Evolutionary conservation across 257 asterid species (phyloP), one percentile per base, ranked within the genome.

Genomic region (Solanum chmielewskii): DNA sequence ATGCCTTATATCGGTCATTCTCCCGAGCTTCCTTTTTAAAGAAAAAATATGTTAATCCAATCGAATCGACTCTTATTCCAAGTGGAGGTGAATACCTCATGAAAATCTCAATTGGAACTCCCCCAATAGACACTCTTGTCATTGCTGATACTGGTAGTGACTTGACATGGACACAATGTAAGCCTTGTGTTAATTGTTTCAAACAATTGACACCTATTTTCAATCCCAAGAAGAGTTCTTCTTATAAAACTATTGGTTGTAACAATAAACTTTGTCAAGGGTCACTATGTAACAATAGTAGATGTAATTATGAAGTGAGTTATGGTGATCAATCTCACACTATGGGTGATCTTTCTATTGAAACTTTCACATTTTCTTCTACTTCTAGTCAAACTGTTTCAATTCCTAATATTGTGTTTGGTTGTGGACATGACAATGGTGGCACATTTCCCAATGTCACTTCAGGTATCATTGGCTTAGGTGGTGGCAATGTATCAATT

Each of bases 111-210:
- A 18, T 87, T 39, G 92, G 91, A 3, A 88, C 91, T 5, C 91
- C 92, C 27, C 74, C 86, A 11, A 11, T 73, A 41, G 84, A 83
- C 10, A 85, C 42, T n/a, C 52, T 86, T 13, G 88, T 86, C 45
- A 27, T 87, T 35, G 89, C 56, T 35, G 90, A 89, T 49, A 89
- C 92, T 1, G 90, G 87, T 0, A 89, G 91, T 35, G 83, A 66
- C 31, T 18, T 89, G 3, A 70, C 87, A 59, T 90, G 91, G 92
- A 77, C 74, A 7, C 91, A 90, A 83, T 90, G 92, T 74, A 33
- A n/a, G 13, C 90, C 88, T 14, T 89, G 91, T 47, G 4, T 7
- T 7, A 11, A 45, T 2, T 90, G 90, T 23, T 86, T 66, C 76
- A 15, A 45, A 18, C 90, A 87, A 78, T 44, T 69, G 3, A 0